Percentiles rank a stretch among this genome's conserved stretches.
Evolutionary conservation across 2,329 filamentous ascomycete species (phyloP).

Genomic region (Ascochyta viciae-villosae): DNA sequence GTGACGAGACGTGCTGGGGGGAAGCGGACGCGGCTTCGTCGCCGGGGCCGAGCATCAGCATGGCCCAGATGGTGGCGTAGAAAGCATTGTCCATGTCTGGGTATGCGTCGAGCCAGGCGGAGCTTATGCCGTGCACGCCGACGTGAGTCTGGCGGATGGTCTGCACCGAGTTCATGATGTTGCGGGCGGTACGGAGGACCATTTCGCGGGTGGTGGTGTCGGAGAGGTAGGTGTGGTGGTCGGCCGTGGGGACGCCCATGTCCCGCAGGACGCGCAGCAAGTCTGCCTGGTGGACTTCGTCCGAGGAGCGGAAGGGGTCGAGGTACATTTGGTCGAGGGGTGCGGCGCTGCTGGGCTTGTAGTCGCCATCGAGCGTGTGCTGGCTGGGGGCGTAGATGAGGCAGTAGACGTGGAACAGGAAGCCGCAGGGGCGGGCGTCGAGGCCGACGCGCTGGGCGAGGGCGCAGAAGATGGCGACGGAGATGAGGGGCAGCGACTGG

Average conservation of each 20-base stretch:
- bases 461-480: conserved; percentile 83
- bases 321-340: conserved; percentile 71
- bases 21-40: conserved; percentile 34
- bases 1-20: conserved; percentile 32
- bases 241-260: conserved; percentile 52
- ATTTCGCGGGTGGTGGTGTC: conserved; percentile 72
- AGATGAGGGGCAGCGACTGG: conserved; percentile 84
- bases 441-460: conserved; percentile 78
- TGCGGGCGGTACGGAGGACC: conserved; percentile 77
- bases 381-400: conserved; percentile 71
- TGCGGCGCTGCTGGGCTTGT: conserved; percentile 38
- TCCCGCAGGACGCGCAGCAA: conserved; percentile 67
- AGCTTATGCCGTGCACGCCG: conserved; percentile 27
- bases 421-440: conserved; percentile 78
- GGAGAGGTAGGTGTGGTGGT: conserved; percentile 63
- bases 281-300: conserved; percentile 68
- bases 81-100: conserved; percentile 66
- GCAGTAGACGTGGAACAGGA: conserved; percentile 85
- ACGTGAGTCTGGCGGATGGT: conserved; percentile 49
- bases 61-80: conserved; percentile 78
- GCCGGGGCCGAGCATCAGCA: conserved; percentile 50
- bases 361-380: conserved; percentile 58
- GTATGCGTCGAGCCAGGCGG: conserved; percentile 35
- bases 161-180: conserved; percentile 77
- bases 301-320: conserved; percentile 76